A percentile compares a stretch with the other conserved stretches of the same genome.
Conservation (phyloP, 495 filamentous ascomycete genomes). For the Penicillium subrubescens region DNA sequence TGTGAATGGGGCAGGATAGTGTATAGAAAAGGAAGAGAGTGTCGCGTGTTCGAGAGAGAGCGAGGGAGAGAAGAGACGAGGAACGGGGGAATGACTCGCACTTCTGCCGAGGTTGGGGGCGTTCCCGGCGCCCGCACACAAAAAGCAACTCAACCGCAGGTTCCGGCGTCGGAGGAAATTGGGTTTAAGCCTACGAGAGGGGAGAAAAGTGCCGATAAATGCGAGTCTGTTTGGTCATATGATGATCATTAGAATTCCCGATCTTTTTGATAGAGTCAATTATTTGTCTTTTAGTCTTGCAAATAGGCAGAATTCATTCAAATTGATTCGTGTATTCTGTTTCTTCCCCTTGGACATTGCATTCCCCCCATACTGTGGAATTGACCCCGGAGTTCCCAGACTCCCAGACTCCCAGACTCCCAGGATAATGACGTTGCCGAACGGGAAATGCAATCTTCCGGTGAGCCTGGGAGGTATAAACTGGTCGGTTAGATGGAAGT, state of each 20-base stretch:
- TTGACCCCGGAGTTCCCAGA: not conserved
- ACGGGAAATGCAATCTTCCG: constrained; percentile 1
- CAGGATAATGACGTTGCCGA: not conserved
- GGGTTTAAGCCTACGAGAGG: not conserved
- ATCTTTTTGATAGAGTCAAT: not conserved
- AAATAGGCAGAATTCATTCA: not conserved
- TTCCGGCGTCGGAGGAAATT: constrained; percentile 29
- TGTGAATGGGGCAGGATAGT: constrained; percentile 4
- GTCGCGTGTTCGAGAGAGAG: constrained; percentile 33
- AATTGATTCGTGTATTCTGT: too few relatives aligned
- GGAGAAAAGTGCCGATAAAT: constrained; percentile 7
- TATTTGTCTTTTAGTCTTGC: not conserved
- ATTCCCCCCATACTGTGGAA: not conserved
- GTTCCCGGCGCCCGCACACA: constrained; percentile 20
- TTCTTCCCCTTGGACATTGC: not conserved
- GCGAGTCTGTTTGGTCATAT: not conserved
- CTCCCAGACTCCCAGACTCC: too few relatives aligned
- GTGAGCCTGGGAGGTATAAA: not conserved
- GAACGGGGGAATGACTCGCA: constrained; percentile 13
- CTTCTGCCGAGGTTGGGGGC: constrained; percentile 30
- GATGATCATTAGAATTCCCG: not conserved
- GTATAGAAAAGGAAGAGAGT: constrained; percentile 15
- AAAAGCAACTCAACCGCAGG: not conserved
- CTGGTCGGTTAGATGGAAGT: not conserved
- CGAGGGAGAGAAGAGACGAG: not conserved